Evolutionary conservation across 2,329 filamentous ascomycete genomes (phyloP).

Genomic region (Fusarium floridanum): DNA sequence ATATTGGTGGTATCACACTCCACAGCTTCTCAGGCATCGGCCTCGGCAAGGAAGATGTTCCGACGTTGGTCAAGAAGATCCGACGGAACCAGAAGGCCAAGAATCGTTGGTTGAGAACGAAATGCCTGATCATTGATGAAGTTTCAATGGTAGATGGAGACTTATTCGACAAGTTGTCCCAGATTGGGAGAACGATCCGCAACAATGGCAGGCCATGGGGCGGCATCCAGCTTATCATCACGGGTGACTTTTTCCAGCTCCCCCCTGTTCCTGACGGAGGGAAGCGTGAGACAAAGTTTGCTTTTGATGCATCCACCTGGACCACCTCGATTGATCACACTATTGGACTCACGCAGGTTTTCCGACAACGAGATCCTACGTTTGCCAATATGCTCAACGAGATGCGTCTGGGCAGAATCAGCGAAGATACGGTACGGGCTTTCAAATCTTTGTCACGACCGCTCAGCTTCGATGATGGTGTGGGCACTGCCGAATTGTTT

Average conservation of each 20-base stretch:
- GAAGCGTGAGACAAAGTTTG: conserved; percentile 80
- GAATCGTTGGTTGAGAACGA: conserved; percentile 88
- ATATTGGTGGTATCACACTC: conserved; percentile 94
- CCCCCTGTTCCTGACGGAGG: conserved; percentile 90
- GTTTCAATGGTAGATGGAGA: conserved; percentile 99
- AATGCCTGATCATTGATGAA: conserved; percentile 91
- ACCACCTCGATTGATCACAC: conserved; percentile 93
- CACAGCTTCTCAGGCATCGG: conserved; percentile 96
- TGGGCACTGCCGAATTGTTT: conserved; percentile 85
- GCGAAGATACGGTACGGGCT: conserved; percentile 77
- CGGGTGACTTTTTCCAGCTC: conserved; percentile 97
- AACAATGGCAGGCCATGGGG: conserved; percentile 95
- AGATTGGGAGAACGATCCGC: conserved; percentile 85
- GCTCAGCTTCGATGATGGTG: conserved; percentile 78
- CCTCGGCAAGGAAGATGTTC: conserved; percentile 88
- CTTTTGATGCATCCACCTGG: conserved; percentile 94
- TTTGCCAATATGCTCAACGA: conserved; percentile 98
- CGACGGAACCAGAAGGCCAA: conserved; percentile 89
- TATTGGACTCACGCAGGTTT: conserved; percentile 94
- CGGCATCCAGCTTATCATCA: conserved; percentile 95
- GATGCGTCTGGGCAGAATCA: conserved; percentile 90
- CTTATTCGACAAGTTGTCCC: conserved; percentile 94
- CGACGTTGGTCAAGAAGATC: conserved; percentile 89
- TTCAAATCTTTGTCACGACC: conserved; percentile 82
- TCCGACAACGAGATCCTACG: conserved; percentile 89